Base-by-base conservation (phyloP, 345 rosid genomes). In the Eucalyptus regnans region DNA sequence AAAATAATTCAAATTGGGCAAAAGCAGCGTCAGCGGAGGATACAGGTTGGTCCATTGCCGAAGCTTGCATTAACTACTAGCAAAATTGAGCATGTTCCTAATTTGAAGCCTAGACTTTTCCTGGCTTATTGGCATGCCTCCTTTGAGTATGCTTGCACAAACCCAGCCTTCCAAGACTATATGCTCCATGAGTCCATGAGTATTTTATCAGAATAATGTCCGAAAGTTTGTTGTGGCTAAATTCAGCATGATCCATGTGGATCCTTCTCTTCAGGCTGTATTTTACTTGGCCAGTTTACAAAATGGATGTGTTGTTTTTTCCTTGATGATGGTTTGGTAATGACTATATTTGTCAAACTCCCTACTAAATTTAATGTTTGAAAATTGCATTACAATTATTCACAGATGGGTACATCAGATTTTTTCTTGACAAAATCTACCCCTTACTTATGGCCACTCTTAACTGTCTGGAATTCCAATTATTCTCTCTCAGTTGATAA, bases 1-100 rank as follows among this genome's bases (percentile, higher is more conserved):
- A 96, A 95, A 89, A 96, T 98, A 86, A 96, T 97, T 90, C 88
- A 86, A 87, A 95, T 98, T 90, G 98, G 96, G 89, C 97, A 96
- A 92, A 96, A 94, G 91, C 93, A 95, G 62, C 97, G 92, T 87
- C 90, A 83, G 86, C 86, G 92, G 89, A 94, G 92, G 94, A 93
- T 87, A 92, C 99, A 95, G 99, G 99, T 97, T 89, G 18, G 87
- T 86, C 66, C 48, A 60, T 88, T 93, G 91, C 43, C 41, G 37
- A 64, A 66, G 43, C 87, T 50, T 81, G 60, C 76, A 87, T 79
- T 41, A 48, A 29, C 84, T 86, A 86, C 49, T 54, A 22, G 64
- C 66, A 37, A 52, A 60, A 33, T 86, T 41, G 84, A 76, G 48
- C 44, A 76, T 20, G 48, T 41, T 76, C 23, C 46, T 41, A 41